Evolutionary conservation across 2,329 filamentous ascomycete genomes (phyloP), one percentile per base, ranked within the genome.

Genomic region (Pyrenophora tritici-repentis): DNA sequence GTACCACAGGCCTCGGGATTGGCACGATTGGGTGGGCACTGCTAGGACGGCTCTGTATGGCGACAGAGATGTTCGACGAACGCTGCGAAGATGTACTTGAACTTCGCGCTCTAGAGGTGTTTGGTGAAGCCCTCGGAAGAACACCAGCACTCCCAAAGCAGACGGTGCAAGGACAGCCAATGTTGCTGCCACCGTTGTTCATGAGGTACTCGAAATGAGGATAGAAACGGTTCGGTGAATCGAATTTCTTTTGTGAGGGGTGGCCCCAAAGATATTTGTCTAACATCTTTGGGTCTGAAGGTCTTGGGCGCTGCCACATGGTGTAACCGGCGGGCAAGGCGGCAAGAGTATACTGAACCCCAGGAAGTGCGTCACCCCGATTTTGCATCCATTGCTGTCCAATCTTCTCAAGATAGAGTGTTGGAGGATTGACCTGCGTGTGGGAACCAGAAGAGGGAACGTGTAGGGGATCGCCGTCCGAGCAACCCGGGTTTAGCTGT

Each of bases 231-330:
- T 76, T 76, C 0, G 79, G 76, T 0, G 83, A 86, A 38, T 83
- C 77, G 48, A 81, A 86, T 13, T 67, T 71, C 40, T 72, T 71
- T 6, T 77, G 76, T 6, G 70, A 67, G 0, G 81, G 82, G 63
- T 86, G 83, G 0, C 84, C 84, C 47, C 76, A 86, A 0, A 86
- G 69, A 47, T 81, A 84, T 42, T 78, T 77, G 63, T 86, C 84
- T 7, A 77, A 61, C 65, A 82, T 66, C 34, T 50, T 40, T 48
- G 73, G 34, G 0, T 75, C 68, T 2, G 61, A 73, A 2, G 62
- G 62, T n/a, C 83, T 76, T 1, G 76, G 70, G 20, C 78, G 76
- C 40, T 83, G 76, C 59, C 78, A 81, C 0, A 84, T 61, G 0
- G 68, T 72, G 62, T 84, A 87, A 2, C 83, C 82, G 3, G 75